Evolutionary conservation across 345 rosid genomes (phyloP), one percentile per base, ranked within the genome.

Genomic region (Fremontodendron californicum): DNA sequence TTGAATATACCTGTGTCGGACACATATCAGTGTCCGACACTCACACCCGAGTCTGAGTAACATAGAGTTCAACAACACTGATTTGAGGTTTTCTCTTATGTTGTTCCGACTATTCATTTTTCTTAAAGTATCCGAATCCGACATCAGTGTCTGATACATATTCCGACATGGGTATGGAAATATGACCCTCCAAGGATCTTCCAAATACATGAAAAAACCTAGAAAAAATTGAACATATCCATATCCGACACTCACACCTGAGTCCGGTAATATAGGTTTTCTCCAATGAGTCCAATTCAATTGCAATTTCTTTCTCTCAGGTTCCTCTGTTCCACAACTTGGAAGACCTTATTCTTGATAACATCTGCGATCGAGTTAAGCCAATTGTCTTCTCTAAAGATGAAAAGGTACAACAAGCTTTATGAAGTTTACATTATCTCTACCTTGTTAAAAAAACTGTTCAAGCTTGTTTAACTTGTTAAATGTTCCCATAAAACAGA

Each of bases 271-370:
- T n/a, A n/a, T n/a, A n/a, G n/a, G n/a, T n/a, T n/a, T n/a, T n/a
- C n/a, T n/a, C 11, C 5, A 18, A 21, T 43, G 25, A 8, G 64
- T 10, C 12, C 21, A n/a, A 18, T 48, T 57, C 42, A 42, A 42
- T 39, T 65, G 39, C 9, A 49, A 40, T 18, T 39, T 45, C n/a
- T 42, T 33, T 48, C 23, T 51, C 6, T 43, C 27, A 90, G 94
- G 91, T 88, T 6, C 94, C 94, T 21, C 48, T 87, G 57, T 90
- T 90, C 73, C 89, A 87, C 70, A 81, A 82, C 82, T 66, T 89
- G 86, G 90, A 85, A 74, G 91, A 86, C 80, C 85, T 89, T 23
- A 77, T 90, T 58, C 89, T 90, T 10, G 87, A 89, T 72, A 83
- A 89, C 81, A 89, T 89, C 12, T 90, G 92, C 13, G 92, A 90